A percentile compares a stretch with the other conserved stretches of the same genome.
These are phyloP conservation scores for Backusella psychrophila DNA, from an alignment of 192 early-diverging fungal genomes.

Conservation along the genomic window DNA sequence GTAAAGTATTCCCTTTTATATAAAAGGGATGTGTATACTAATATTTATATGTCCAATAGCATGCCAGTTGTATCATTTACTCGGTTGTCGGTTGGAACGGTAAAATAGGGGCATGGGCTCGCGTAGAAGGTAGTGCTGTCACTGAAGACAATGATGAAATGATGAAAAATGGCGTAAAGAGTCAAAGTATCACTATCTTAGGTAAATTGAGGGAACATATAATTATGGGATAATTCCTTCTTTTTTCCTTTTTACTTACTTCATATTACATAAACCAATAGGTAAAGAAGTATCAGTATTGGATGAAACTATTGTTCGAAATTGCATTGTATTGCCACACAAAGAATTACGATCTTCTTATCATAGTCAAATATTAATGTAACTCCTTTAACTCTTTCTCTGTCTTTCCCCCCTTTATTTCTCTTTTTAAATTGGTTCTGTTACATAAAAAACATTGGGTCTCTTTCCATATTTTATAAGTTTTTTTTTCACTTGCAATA, in stretches of 20 bases:
- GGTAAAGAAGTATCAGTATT: conserved; percentile 87
- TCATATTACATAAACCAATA: conserved; percentile 7
- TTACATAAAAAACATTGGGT: too few species aligned
- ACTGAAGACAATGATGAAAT: conserved; percentile 68
- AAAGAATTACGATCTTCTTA: conserved; percentile 88
- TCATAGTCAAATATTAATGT: conserved; percentile 97
- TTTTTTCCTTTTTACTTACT: not conserved
- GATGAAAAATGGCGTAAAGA: conserved; percentile 85
- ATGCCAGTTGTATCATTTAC: conserved; percentile 83
- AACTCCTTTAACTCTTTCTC: conserved; percentile 3
- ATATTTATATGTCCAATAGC: conserved; percentile 36
- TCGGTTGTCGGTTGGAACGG: conserved; percentile 93
- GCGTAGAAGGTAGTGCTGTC: conserved; percentile 85
- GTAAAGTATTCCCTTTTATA: conserved; percentile 16
- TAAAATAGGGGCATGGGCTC: conserved; percentile 90
- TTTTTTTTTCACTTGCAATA: too few species aligned
- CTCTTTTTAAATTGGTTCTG: too few species aligned
- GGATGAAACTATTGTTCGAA: conserved; percentile 91
- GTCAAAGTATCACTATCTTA: conserved; percentile 88
- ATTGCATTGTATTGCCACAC: conserved; percentile 96
- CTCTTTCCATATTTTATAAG: too few species aligned
- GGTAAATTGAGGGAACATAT: conserved; percentile 37
- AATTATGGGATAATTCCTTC: not conserved
- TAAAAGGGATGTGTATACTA: not conserved
- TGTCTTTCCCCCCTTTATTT: not conserved